These are phyloP conservation scores for Flaveria robusta DNA, from an alignment of 129 eudicot species.

Conservation along the genomic window DNA sequence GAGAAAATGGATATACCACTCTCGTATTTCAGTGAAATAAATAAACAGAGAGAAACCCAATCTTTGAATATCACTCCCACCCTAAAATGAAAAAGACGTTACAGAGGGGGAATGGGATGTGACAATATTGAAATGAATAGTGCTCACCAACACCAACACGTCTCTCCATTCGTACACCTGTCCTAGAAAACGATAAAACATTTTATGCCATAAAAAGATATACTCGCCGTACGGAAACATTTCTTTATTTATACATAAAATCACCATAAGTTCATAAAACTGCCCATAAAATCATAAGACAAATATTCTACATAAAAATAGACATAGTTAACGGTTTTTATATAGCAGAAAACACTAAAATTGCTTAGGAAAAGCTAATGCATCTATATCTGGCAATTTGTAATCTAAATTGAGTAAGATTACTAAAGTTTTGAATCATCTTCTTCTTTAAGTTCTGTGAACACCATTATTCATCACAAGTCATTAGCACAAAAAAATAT, in stretches of 20 bases:
- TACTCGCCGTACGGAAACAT: conserved; percentile 1
- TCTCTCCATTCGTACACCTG: conserved; percentile 26
- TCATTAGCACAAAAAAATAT: not conserved
- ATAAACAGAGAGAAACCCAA: too few species aligned
- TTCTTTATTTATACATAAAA: conserved; percentile 11
- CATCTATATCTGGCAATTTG: too few species aligned
- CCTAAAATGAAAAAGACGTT: too few species aligned
- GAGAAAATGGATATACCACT: too few species aligned
- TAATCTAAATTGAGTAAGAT: too few species aligned
- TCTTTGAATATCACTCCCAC: too few species aligned
- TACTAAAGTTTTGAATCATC: not conserved
- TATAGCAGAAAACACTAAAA: too few species aligned
- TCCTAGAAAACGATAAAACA: conserved; percentile 1
- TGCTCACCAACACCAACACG: conserved; percentile 10
- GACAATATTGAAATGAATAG: not conserved
- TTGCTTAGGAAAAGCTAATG: too few species aligned
- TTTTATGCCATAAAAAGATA: conserved; percentile 16
- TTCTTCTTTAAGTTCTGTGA: not conserved
- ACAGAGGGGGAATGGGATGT: not conserved
- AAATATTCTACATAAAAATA: not conserved
- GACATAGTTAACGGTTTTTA: too few species aligned
- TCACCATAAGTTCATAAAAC: not conserved
- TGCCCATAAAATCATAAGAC: not conserved
- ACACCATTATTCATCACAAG: not conserved
- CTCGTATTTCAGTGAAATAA: too few species aligned